Percentiles rank a stretch among this genome's conserved stretches.
Conservation (phyloP, 176 grass and related monocot species). For the Metroxylon sagu region DNA sequence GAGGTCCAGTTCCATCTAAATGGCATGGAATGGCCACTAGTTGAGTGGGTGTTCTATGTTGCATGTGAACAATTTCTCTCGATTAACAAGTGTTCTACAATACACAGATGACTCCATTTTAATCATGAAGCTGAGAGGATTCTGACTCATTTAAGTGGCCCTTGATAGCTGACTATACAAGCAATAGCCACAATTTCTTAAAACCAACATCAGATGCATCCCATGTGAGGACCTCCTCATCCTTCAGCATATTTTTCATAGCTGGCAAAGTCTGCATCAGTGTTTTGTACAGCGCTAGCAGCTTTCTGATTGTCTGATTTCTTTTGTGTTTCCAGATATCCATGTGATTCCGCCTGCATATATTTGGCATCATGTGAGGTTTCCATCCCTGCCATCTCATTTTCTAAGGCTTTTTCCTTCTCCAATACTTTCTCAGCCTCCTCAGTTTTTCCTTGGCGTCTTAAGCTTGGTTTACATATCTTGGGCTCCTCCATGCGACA, state of each 20-base stretch:
- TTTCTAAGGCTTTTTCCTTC: slow-evolving; percentile 72
- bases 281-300: slow-evolving; percentile 1
- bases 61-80: no score
- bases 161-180: no score
- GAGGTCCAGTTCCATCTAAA: no score
- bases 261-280: background rate
- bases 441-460: slow-evolving; percentile 53
- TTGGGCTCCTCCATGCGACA: no score
- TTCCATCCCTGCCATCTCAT: slow-evolving; percentile 64
- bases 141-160: no score
- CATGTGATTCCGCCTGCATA: slow-evolving; percentile 18
- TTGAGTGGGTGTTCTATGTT: no score
- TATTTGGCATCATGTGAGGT: slow-evolving; percentile 2
- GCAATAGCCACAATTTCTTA: no score
- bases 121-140: no score
- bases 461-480: slow-evolving; percentile 8
- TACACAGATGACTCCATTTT: no score
- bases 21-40: no score
- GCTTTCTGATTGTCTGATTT: slow-evolving; percentile 6
- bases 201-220: no score
- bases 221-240: background rate
- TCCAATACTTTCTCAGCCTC: slow-evolving; percentile 81
- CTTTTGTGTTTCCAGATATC: slow-evolving; percentile 15
- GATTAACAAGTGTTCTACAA: no score
- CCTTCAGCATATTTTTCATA: background rate